Percentiles rank a stretch among this genome's conserved stretches.
Evolutionary conservation across 1,284 basidiomycete genomes (phyloP).

Genomic region (Ustilago hordei): DNA sequence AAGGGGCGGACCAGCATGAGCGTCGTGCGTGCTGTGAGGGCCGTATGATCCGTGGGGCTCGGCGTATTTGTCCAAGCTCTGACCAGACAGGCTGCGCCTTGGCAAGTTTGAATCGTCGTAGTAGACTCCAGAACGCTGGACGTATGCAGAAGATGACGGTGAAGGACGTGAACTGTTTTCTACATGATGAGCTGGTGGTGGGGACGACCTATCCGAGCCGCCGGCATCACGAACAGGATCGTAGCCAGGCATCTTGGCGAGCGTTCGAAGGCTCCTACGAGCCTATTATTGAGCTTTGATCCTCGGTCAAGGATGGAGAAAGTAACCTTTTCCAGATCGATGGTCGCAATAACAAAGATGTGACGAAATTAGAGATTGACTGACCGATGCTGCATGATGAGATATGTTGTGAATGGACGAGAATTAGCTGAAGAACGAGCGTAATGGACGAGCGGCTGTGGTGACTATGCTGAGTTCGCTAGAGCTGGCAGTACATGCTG

Average conservation of each 20-base stretch:
- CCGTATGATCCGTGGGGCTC: slow-evolving; percentile 12
- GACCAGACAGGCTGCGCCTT: slow-evolving; percentile 18
- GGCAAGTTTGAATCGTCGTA: slow-evolving; percentile 4
- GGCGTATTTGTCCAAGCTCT: slow-evolving; percentile 19
- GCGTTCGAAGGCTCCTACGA: not conserved
- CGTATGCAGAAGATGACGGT: slow-evolving; percentile 17
- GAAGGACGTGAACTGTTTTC: slow-evolving; percentile 27
- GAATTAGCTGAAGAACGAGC: not conserved
- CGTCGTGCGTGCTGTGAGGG: slow-evolving; percentile 16
- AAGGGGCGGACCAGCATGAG: not conserved
- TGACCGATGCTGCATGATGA: slow-evolving; percentile 16
- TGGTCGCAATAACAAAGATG: not conserved
- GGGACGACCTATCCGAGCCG: slow-evolving; percentile 34
- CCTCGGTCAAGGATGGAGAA: not conserved
- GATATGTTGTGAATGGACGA: not conserved
- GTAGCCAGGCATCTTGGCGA: slow-evolving; percentile 25
- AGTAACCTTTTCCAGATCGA: not conserved
- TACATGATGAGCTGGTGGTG: slow-evolving; percentile 11
- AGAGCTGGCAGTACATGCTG: not conserved
- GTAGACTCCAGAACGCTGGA: slow-evolving; percentile 9
- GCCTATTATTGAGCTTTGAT: not conserved
- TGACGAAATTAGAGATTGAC: not conserved
- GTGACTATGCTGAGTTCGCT: not conserved
- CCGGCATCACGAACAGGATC: slow-evolving; percentile 44
- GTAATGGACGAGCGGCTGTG: not conserved